These are phyloP conservation scores for Alternaria ethzedia DNA, from an alignment of 2,329 filamentous ascomycete species.

Conservation along the genomic window DNA sequence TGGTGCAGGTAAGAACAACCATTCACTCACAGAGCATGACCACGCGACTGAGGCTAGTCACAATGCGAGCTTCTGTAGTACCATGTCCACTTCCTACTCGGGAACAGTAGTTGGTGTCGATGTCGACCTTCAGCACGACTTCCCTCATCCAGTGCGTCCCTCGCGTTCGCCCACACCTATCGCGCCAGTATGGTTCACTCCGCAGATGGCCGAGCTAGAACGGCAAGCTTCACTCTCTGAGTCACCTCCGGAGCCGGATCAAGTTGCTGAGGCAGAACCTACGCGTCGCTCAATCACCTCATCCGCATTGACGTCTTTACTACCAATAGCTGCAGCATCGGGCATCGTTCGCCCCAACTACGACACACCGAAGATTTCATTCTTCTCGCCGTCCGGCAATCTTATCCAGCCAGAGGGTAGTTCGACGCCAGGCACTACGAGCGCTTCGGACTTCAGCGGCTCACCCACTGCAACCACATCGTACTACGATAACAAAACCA, in stretches of 20 bases:
- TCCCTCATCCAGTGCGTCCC: conserved; percentile 12
- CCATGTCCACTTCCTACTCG: conserved; percentile 44
- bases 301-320: conserved; percentile 43
- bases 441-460: conserved; percentile 7
- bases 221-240: conserved; percentile 17
- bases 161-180: conserved; percentile 32
- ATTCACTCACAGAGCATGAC: conserved; percentile 26
- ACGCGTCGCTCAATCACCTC: conserved; percentile 37
- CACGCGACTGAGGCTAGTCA: conserved; percentile 25
- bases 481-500: conserved; percentile 15
- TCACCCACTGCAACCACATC: conserved; percentile 14
- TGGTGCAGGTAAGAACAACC: conserved; percentile 20
- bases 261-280: conserved; percentile 1
- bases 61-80: conserved; percentile 44
- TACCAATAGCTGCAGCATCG: conserved; percentile 47
- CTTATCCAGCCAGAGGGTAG: conserved; percentile 37
- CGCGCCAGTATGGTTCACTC: conserved; percentile 35
- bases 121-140: conserved; percentile 39
- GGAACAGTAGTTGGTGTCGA: conserved; percentile 45
- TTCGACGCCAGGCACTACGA: conserved; percentile 17
- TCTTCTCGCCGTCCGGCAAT: conserved; percentile 45
- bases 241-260: conserved; percentile 11
- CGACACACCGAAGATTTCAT: conserved; percentile 37
- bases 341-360: conserved; percentile 42
- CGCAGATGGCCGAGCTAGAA: conserved; percentile 28